Conservation (phyloP, 805 yeast genomes). For the Candida maesae region DNA sequence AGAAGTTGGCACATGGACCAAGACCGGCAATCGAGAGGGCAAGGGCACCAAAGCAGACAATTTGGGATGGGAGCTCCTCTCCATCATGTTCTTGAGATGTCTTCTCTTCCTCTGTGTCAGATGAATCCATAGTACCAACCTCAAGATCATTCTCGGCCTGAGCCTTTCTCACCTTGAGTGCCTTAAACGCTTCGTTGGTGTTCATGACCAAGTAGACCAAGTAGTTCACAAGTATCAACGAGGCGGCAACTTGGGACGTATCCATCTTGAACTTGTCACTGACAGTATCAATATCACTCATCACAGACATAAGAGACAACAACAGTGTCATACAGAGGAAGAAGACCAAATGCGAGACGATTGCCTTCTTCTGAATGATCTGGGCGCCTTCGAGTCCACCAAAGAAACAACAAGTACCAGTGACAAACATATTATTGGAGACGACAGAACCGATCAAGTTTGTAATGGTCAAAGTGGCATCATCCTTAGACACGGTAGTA, state of each 20-base stretch:
- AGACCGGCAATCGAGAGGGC: conserved; percentile 22
- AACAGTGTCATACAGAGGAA: conserved; percentile 19
- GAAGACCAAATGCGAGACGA: conserved; percentile 19
- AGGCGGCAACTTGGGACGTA: conserved; percentile 21
- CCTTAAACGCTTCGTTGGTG: conserved; percentile 23
- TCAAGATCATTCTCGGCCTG: conserved; percentile 4
- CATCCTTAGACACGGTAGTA: conserved; percentile 44
- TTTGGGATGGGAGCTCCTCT: conserved; percentile 14
- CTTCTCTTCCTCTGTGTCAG: not conserved
- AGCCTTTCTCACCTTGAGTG: conserved; percentile 11
- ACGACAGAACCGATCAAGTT: conserved; percentile 45
- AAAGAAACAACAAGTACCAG: conserved; percentile 24
- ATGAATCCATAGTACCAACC: not conserved
- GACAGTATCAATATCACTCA: conserved; percentile 18
- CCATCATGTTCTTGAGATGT: not conserved
- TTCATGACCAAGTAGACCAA: conserved; percentile 19
- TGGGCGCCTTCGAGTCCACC: conserved; percentile 21
- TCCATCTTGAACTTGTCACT: conserved; percentile 18
- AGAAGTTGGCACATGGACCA: conserved; percentile 23
- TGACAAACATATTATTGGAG: conserved; percentile 39
- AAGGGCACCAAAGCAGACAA: conserved; percentile 22
- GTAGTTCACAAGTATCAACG: conserved; percentile 21
- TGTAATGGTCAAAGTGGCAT: conserved; percentile 47
- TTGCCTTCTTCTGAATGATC: conserved; percentile 15
- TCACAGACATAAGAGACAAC: conserved; percentile 18